These are phyloP conservation scores for Trichoderma endophyticum DNA, from an alignment of 2,329 filamentous ascomycete species.

Conservation along the genomic window DNA sequence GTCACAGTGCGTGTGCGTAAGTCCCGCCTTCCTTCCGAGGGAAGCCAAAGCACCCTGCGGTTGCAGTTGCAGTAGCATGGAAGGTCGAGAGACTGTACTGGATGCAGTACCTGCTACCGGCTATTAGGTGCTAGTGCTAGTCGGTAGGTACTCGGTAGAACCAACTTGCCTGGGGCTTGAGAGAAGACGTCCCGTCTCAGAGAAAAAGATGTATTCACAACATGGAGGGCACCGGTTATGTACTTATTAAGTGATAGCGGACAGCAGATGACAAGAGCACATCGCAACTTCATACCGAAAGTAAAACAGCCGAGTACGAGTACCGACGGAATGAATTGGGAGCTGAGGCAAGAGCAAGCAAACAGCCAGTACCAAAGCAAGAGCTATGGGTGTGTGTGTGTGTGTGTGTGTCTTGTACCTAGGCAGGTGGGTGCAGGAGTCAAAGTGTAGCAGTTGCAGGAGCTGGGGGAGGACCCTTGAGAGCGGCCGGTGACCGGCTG, in stretches of 20 bases:
- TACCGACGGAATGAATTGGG: background rate
- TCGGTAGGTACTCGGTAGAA: background rate
- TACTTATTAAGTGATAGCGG: background rate
- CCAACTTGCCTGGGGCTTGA: background rate
- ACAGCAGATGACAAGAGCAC: background rate
- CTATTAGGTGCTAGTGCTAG: too few species aligned
- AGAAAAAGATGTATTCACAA: background rate
- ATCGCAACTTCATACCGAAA: background rate
- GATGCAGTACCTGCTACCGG: too few species aligned
- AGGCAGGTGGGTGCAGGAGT: background rate
- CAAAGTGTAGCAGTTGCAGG: background rate
- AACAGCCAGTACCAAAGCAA: background rate
- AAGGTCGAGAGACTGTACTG: background rate
- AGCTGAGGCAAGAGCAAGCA: background rate
- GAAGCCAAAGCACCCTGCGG: background rate
- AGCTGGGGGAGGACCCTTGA: slow-evolving; percentile 6
- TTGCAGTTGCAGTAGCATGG: background rate
- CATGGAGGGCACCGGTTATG: background rate
- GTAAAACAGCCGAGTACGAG: too few species aligned
- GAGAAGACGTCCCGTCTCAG: background rate
- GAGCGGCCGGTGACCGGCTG: background rate
- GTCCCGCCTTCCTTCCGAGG: slow-evolving; percentile 6
- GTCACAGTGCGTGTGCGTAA: slow-evolving; percentile 2
- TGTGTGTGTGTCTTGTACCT: background rate
- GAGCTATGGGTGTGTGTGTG: slow-evolving; percentile 6